Evolutionary conservation across 1,284 basidiomycete species (phyloP).

Genomic region (Puccinia horiana): DNA sequence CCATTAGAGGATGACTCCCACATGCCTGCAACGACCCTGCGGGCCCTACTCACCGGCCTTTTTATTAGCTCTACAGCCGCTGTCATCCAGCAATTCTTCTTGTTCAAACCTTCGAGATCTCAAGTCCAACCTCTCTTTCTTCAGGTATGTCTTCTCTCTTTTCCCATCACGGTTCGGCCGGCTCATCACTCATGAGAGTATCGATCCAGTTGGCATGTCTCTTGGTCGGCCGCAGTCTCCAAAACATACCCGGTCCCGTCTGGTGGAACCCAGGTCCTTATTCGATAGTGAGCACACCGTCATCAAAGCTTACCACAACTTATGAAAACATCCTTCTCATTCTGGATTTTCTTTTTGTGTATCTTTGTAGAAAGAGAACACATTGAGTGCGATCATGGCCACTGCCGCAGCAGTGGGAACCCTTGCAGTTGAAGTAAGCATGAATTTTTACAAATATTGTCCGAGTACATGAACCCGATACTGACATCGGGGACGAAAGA

Average conservation of each 20-base stretch:
- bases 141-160: constrained; percentile 17
- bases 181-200: not conserved
- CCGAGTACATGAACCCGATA: not conserved
- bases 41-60: constrained; percentile 40
- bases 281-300: constrained; percentile 26
- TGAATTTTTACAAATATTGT: not conserved
- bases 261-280: constrained; percentile 49
- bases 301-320: not conserved
- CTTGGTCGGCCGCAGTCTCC: constrained; percentile 38
- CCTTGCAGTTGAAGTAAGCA: constrained; percentile 45
- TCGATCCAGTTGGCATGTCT: constrained; percentile 36
- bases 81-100: constrained; percentile 47
- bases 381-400: constrained; percentile 43
- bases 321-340: not conserved
- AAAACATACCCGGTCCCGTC: constrained; percentile 43
- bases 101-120: constrained; percentile 46
- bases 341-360: not conserved
- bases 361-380: constrained; percentile 46
- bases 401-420: constrained; percentile 47
- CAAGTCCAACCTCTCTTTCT: constrained; percentile 49
- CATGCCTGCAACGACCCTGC: constrained; percentile 41
- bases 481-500: not conserved
- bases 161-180: not conserved
- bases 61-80: constrained; percentile 46
- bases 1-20: constrained; percentile 45